A percentile compares a stretch with the other conserved stretches of the same genome.
phyloP scores from a whole-genome alignment of 2,329 filamentous ascomycete species.

The Aureobasidium sp. region DNA sequence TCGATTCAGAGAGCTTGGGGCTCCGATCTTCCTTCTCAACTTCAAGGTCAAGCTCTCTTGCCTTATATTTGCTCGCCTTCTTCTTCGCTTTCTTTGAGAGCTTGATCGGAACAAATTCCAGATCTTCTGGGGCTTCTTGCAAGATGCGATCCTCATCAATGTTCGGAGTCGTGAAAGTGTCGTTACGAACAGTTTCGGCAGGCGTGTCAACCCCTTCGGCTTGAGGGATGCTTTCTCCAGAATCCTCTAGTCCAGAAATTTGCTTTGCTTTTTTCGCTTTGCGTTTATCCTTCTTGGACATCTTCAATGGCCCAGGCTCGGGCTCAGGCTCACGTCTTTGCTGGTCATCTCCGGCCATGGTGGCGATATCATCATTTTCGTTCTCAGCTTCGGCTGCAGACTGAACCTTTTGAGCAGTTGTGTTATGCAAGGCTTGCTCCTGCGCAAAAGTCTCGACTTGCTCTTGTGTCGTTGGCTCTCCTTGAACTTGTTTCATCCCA shows the following conservation, averaged over 20 bases:
- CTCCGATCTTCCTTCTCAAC: neutral
- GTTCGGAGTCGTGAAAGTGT: neutral
- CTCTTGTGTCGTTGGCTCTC: no score
- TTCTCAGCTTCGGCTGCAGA: no score
- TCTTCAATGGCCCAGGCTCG: constrained; percentile 23
- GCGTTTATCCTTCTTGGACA: constrained; percentile 39
- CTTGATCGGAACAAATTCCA: neutral
- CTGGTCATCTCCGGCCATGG: no score
- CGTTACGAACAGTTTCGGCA: no score
- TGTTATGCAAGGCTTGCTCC: no score
- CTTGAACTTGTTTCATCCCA: no score
- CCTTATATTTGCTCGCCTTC: constrained; percentile 13
- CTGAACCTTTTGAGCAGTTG: no score
- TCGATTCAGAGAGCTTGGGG: neutral
- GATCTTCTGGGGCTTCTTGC: neutral
- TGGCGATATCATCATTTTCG: no score
- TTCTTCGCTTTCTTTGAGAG: constrained; percentile 29
- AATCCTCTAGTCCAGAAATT: neutral
- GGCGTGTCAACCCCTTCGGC: no score
- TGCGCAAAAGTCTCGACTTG: no score
- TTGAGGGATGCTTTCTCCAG: no score
- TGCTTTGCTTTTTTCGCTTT: constrained; percentile 27
- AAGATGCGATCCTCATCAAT: neutral
- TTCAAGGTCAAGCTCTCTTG: neutral
- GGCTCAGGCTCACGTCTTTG: no score